A percentile compares a stretch with the other conserved stretches of the same genome.
phyloP scores from a whole-genome alignment of 2,329 filamentous ascomycete species.

The Claviceps paspali region DNA sequence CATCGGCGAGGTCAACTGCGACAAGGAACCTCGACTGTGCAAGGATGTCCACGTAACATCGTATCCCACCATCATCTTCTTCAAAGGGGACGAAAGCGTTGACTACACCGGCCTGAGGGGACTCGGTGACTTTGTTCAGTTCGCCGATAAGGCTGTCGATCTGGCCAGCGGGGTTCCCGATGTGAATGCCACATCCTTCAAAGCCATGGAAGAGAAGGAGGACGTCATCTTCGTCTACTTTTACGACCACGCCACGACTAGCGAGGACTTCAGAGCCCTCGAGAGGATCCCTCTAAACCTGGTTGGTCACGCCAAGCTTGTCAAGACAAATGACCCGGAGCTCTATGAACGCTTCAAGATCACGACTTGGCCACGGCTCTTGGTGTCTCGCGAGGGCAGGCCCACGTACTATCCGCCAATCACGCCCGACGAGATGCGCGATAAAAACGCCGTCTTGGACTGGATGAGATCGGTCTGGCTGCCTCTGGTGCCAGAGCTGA shows the following conservation, averaged over 20 bases:
- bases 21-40: slow-evolving; percentile 72
- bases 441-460: slow-evolving; percentile 58
- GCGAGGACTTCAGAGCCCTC: slow-evolving; percentile 78
- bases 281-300: slow-evolving; percentile 76
- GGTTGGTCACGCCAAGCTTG: slow-evolving; percentile 80
- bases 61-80: slow-evolving; percentile 85
- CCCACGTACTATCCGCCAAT: slow-evolving; percentile 82
- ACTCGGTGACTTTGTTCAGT: slow-evolving; percentile 76
- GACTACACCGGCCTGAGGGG: slow-evolving; percentile 89
- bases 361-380: slow-evolving; percentile 83
- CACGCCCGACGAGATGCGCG: slow-evolving; percentile 82
- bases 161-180: slow-evolving; percentile 63
- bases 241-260: slow-evolving; percentile 88
- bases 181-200: slow-evolving; percentile 61
- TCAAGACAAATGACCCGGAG: slow-evolving; percentile 70
- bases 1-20: slow-evolving; percentile 92
- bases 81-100: slow-evolving; percentile 78
- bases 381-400: slow-evolving; percentile 79
- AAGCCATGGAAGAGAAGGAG: slow-evolving; percentile 76
- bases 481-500: slow-evolving; percentile 87
- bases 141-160: slow-evolving; percentile 73
- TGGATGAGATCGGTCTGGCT: slow-evolving; percentile 98
- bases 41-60: slow-evolving; percentile 69
- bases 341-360: slow-evolving; percentile 82
- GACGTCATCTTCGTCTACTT: slow-evolving; percentile 97